These are phyloP conservation scores for Pyrenochaeta sp. DNA, from an alignment of 2,329 filamentous ascomycete species.

Conservation along the genomic window DNA sequence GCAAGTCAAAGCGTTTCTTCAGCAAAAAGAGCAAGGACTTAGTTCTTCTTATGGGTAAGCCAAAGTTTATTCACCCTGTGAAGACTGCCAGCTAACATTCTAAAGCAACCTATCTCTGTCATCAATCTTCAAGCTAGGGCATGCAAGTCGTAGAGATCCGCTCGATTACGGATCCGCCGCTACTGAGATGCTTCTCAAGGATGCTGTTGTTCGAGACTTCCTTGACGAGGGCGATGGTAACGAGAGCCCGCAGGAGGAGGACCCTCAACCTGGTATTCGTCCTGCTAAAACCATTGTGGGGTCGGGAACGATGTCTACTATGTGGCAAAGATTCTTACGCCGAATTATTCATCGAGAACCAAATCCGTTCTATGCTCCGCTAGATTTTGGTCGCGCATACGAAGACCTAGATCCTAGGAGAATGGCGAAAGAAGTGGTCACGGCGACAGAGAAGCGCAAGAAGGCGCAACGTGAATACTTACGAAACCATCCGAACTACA, in stretches of 20 bases:
- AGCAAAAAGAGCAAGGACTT: constrained; percentile 84
- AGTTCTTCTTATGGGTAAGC: constrained; percentile 63
- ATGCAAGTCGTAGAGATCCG: constrained; percentile 76
- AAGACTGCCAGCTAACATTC: constrained; percentile 14
- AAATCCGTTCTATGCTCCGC: constrained; percentile 92
- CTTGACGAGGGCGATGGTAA: constrained; percentile 73
- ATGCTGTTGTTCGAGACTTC: constrained; percentile 94
- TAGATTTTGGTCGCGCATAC: constrained; percentile 74
- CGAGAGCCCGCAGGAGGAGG: constrained; percentile 34
- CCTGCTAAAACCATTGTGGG: constrained; percentile 57
- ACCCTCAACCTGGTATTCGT: constrained; percentile 47
- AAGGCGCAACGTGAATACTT: constrained; percentile 92
- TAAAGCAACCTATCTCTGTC: constrained; percentile 74
- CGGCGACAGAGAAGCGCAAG: constrained; percentile 81
- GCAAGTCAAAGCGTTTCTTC: constrained; percentile 93
- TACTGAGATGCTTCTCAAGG: constrained; percentile 95
- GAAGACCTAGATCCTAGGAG: constrained; percentile 83
- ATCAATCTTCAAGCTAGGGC: constrained; percentile 68
- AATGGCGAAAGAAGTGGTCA: constrained; percentile 90
- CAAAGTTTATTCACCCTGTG: background rate
- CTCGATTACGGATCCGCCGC: constrained; percentile 91
- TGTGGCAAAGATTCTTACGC: constrained; percentile 69
- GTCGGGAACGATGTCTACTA: constrained; percentile 66
- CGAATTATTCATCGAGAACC: constrained; percentile 74
- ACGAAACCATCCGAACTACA: constrained; percentile 85